Conservation (phyloP, 2,329 filamentous ascomycete species). For the Coniochaeta prunicola region DNA sequence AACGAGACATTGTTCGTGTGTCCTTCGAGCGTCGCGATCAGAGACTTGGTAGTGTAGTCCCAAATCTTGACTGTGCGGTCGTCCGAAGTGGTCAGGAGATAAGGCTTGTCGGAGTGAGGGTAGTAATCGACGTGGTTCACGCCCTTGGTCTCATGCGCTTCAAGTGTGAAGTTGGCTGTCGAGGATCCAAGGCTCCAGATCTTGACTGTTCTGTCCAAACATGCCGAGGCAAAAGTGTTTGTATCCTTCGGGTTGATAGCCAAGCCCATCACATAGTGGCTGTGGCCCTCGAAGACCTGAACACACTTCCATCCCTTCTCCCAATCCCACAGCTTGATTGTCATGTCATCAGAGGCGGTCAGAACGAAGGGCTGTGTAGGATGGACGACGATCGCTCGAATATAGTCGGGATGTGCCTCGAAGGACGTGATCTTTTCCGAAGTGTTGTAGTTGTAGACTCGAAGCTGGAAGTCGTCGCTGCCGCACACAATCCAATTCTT, state of each 20-base stretch:
- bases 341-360: slow-evolving; percentile 97
- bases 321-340: slow-evolving; percentile 98
- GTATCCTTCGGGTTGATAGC: slow-evolving; percentile 98
- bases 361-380: slow-evolving; percentile 93
- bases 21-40: slow-evolving; percentile 93
- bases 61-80: slow-evolving; percentile 96
- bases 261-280: slow-evolving; percentile 84
- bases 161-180: slow-evolving; percentile 93
- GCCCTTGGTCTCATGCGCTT: slow-evolving; percentile 94
- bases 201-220: slow-evolving; percentile 73
- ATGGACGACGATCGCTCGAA: slow-evolving; percentile 92
- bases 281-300: slow-evolving; percentile 92
- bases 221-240: slow-evolving; percentile 86
- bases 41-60: slow-evolving; percentile 97
- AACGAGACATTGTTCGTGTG: slow-evolving; percentile 98
- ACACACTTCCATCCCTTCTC: slow-evolving; percentile 98
- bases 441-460: slow-evolving; percentile 99
- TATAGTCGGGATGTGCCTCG: slow-evolving; percentile 97
- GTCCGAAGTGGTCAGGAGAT: slow-evolving; percentile 93
- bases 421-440: slow-evolving; percentile 97
- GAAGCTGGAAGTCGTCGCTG: slow-evolving; percentile 80
- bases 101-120: slow-evolving; percentile 67
- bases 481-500: slow-evolving; percentile 99
- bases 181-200: slow-evolving; percentile 94
- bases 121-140: slow-evolving; percentile 97